A percentile compares a stretch with the other conserved stretches of the same genome.
phyloP scores from a whole-genome alignment of 2,329 filamentous ascomycete genomes.

The Lomentospora prolificans region DNA sequence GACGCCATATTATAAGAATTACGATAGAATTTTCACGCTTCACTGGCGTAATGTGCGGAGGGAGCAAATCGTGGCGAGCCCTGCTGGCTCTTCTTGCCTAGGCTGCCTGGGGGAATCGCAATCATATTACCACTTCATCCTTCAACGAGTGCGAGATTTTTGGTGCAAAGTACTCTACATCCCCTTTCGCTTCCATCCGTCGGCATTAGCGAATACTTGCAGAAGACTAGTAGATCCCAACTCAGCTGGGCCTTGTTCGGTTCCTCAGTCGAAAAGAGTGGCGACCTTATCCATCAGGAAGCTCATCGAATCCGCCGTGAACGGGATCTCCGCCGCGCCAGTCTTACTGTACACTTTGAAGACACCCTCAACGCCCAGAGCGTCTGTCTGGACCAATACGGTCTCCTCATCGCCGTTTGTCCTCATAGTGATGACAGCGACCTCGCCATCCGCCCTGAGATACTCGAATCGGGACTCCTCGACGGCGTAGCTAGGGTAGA shows the following conservation, averaged over 20 bases:
- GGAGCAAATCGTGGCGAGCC: neutral
- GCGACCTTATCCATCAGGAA: conserved; percentile 2
- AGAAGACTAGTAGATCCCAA: neutral
- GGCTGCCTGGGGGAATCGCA: neutral
- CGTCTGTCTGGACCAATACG: neutral
- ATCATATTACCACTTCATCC: neutral
- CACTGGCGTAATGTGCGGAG: neutral
- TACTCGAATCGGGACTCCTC: conserved; percentile 1
- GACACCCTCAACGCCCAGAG: neutral
- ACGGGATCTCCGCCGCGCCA: neutral
- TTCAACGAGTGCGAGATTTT: neutral
- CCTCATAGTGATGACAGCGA: neutral
- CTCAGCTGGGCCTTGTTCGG: neutral
- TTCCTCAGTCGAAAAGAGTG: neutral
- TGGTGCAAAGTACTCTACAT: neutral
- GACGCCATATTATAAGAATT: neutral
- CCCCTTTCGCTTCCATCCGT: neutral
- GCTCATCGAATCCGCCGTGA: neutral
- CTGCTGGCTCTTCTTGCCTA: neutral
- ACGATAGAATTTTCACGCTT: neutral
- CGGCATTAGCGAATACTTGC: neutral
- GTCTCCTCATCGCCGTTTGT: neutral
- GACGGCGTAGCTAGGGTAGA: neutral
- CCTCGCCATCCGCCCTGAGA: neutral
- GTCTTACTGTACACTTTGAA: conserved; percentile 1